Conservation (phyloP, 371 early-diverging fungal species). For the Fennellomyces sp. region DNA sequence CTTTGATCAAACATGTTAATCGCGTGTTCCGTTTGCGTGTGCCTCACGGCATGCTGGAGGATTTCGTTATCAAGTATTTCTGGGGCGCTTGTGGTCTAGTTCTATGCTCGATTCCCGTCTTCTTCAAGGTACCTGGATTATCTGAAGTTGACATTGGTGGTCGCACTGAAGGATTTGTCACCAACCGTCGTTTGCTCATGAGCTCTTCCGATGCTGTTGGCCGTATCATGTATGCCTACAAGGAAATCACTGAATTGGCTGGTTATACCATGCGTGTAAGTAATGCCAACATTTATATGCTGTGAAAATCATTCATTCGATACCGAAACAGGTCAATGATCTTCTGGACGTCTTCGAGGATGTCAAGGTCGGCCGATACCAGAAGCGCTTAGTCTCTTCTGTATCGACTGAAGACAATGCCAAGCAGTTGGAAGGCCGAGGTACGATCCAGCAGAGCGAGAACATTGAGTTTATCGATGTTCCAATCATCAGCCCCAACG, state of each 20-base stretch:
- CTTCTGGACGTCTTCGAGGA: conserved; percentile 83
- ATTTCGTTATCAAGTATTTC: conserved; percentile 91
- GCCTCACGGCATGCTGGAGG: conserved; percentile 88
- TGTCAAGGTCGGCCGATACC: conserved; percentile 72
- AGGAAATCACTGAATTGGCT: conserved; percentile 86
- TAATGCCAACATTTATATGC: conserved; percentile 19
- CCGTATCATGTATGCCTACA: conserved; percentile 90
- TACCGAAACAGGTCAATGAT: conserved; percentile 53
- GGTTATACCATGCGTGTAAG: conserved; percentile 90
- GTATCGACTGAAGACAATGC: conserved; percentile 60
- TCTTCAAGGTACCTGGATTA: conserved; percentile 68
- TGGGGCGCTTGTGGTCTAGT: conserved; percentile 95
- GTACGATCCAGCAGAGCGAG: conserved; percentile 65
- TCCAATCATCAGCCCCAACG: conserved; percentile 95
- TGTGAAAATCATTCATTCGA: not conserved
- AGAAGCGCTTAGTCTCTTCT: conserved; percentile 67
- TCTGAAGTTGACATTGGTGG: conserved; percentile 45
- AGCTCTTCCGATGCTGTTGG: conserved; percentile 89
- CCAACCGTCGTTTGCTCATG: conserved; percentile 84
- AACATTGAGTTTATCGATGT: conserved; percentile 90
- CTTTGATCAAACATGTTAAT: conserved; percentile 83
- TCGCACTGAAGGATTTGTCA: conserved; percentile 81
- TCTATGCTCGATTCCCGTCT: conserved; percentile 90
- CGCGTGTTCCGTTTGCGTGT: conserved; percentile 77
- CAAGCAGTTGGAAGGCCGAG: conserved; percentile 66